Evolutionary conservation across 208 protist genomes (phyloP), one percentile per base, ranked within the genome.

Genomic region (Leishmania braziliensis): DNA sequence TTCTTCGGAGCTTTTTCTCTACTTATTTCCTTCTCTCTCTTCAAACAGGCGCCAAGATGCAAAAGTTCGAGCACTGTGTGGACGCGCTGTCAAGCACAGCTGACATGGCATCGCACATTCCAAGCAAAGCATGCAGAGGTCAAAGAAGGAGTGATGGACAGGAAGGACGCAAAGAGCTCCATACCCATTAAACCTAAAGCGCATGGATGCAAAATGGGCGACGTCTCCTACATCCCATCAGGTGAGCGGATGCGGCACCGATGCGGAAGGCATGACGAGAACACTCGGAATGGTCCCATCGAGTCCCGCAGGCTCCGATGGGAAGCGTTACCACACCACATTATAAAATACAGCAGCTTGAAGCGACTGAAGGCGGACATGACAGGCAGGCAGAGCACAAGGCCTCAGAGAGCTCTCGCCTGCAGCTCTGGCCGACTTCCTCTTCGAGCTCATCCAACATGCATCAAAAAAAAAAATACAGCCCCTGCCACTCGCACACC

Each of bases 1-100:
- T 63, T 63, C 29, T 2, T 63, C 3, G 5, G 16, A 23, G 26
- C 29, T 29, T 29, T 63, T 63, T 29, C 5, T 10, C 10, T 29
- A 29, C 20, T 82, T 43, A 48, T 53, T 82, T 66, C 56, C 48
- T 53, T 69, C 33, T 68, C 51, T 51, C 73, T 23, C 60, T 77
- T 58, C 20, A 63, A 5, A 16, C 58, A 29, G 26, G 58, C 58
- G 8, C 5, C 20, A 18, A 63, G 8, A 63, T 33, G 26, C 58
- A 26, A 63, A 29, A 5, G 5, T 26, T 63, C 26, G 58, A 63
- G 58, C 12, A 29, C 58, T 14, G 26, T 63, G 58, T 29, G 26
- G 26, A 33, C 58, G 26, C 5, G 20, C 58, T 14, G 58, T 63
- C 58, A 63, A 18, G 26, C 58, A 29, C 58, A 33, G 58, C 14